phyloP scores from a whole-genome alignment of 2,329 filamentous ascomycete species.

The Elsinoe perseae region DNA sequence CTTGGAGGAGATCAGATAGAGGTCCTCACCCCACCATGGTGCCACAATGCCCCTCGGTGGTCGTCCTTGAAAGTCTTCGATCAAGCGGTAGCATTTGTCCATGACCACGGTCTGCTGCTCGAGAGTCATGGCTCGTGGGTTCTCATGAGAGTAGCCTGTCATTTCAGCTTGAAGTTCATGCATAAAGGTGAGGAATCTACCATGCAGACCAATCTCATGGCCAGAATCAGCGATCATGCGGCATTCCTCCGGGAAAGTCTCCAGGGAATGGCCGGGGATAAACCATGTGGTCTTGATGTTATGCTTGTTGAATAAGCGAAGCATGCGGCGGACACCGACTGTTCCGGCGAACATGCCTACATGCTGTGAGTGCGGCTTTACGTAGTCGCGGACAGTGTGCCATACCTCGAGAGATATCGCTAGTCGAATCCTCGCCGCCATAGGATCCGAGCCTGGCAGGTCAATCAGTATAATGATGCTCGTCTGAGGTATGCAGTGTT shows the following conservation, averaged over 20 bases:
- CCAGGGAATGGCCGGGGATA: conserved; percentile 56
- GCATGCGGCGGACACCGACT: conserved; percentile 54
- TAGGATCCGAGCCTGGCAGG: conserved; percentile 57
- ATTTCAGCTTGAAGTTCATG: not conserved
- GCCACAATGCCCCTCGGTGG: conserved; percentile 64
- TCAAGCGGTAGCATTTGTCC: conserved; percentile 63
- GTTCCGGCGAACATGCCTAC: conserved; percentile 60
- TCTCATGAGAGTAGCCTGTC: conserved; percentile 60
- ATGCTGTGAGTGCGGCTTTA: not conserved
- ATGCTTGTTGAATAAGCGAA: conserved; percentile 66
- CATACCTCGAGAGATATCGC: conserved; percentile 57
- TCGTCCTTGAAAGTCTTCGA: conserved; percentile 64
- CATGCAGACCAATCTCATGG: conserved; percentile 55
- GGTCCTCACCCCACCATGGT: conserved; percentile 45
- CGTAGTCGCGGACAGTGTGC: conserved; percentile 12
- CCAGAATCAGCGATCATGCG: conserved; percentile 54
- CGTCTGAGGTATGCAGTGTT: not conserved
- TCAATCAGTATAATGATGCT: not conserved
- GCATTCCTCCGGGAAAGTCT: conserved; percentile 61
- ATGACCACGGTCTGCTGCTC: conserved; percentile 71
- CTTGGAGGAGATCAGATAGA: conserved; percentile 28
- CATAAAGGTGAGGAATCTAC: too few relatives aligned
- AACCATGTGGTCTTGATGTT: conserved; percentile 63
- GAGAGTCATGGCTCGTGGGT: conserved; percentile 61
- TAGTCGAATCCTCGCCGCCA: conserved; percentile 61